Conservation (phyloP, 1,284 basidiomycete species). For the Amylostereum chailletii region DNA sequence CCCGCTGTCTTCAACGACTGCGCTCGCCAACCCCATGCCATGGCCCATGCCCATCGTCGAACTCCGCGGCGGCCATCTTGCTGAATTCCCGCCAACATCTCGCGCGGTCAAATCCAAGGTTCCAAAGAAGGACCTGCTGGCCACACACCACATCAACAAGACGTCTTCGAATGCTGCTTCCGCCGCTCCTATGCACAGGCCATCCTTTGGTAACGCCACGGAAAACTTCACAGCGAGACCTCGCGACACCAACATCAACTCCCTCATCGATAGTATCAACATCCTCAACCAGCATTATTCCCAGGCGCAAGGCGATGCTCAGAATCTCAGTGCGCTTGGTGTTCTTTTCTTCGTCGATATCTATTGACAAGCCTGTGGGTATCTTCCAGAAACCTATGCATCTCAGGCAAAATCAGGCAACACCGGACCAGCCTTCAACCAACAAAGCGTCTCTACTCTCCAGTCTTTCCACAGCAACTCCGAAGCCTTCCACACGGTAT, state of each 20-base stretch:
- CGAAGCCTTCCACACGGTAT: slow-evolving; percentile 25
- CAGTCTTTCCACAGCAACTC: slow-evolving; percentile 31
- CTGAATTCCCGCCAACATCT: background rate
- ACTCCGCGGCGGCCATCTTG: background rate
- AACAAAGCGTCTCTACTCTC: slow-evolving; percentile 27
- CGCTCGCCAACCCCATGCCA: slow-evolving; percentile 28
- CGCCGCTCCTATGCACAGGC: too few relatives aligned
- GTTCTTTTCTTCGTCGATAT: background rate
- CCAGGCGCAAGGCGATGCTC: slow-evolving; percentile 15
- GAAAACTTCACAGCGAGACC: too few relatives aligned
- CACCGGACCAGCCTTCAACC: slow-evolving; percentile 26
- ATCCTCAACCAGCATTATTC: slow-evolving; percentile 18
- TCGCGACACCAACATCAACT: slow-evolving; percentile 11
- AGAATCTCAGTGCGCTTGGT: slow-evolving; percentile 18
- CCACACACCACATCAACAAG: too few relatives aligned
- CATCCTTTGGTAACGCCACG: too few relatives aligned
- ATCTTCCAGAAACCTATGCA: slow-evolving; percentile 24
- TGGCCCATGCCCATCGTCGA: slow-evolving; percentile 16
- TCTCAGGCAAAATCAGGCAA: slow-evolving; percentile 20
- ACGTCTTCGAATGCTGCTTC: too few relatives aligned
- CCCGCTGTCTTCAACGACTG: slow-evolving; percentile 16
- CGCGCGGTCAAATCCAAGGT: background rate
- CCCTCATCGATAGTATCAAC: slow-evolving; percentile 14
- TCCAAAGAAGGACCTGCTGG: too few relatives aligned
- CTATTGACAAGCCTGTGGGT: slow-evolving; percentile 3